These are phyloP conservation scores for Basipetospora chlamydospora DNA, from an alignment of 2,329 filamentous ascomycete genomes.

Conservation along the genomic window DNA sequence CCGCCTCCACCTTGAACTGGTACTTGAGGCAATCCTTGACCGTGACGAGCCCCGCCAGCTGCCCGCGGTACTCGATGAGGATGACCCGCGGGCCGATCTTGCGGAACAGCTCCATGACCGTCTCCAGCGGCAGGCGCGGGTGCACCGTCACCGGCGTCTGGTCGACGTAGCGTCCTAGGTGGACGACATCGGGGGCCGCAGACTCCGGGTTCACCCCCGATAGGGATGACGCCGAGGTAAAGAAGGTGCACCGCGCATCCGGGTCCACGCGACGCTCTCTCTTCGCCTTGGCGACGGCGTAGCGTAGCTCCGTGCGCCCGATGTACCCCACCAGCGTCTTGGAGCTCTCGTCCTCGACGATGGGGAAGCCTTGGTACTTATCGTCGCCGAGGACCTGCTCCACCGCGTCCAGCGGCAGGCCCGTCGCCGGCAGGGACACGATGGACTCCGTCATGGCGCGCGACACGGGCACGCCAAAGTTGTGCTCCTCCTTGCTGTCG, in stretches of 20 bases:
- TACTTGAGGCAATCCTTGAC: conserved; percentile 96
- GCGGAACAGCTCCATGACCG: conserved; percentile 96
- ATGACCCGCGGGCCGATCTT: conserved; percentile 94
- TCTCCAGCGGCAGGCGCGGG: conserved; percentile 81
- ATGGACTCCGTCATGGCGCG: conserved; percentile 73
- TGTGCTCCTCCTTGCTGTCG: conserved; percentile 94
- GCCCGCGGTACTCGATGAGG: conserved; percentile 78
- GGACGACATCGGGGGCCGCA: conserved; percentile 39
- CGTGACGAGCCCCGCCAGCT: conserved; percentile 72
- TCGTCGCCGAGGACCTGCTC: conserved; percentile 65
- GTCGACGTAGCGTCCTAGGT: conserved; percentile 69
- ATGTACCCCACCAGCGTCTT: conserved; percentile 81
- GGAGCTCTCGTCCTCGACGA: conserved; percentile 59
- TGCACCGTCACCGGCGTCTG: conserved; percentile 82
- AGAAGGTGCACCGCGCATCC: conserved; percentile 61
- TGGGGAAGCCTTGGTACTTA: conserved; percentile 82
- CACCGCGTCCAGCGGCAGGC: conserved; percentile 60
- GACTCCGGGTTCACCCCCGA: conserved; percentile 22
- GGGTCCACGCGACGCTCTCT: conserved; percentile 52
- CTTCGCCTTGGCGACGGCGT: conserved; percentile 71
- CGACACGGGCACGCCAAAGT: conserved; percentile 87
- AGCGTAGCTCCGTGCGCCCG: conserved; percentile 78
- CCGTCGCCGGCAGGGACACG: conserved; percentile 57
- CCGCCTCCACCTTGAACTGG: conserved; percentile 88
- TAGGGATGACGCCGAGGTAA: conserved; percentile 7